Base-by-base conservation (phyloP, 2,329 filamentous ascomycete species). In the Catunica adiposa region DNA sequence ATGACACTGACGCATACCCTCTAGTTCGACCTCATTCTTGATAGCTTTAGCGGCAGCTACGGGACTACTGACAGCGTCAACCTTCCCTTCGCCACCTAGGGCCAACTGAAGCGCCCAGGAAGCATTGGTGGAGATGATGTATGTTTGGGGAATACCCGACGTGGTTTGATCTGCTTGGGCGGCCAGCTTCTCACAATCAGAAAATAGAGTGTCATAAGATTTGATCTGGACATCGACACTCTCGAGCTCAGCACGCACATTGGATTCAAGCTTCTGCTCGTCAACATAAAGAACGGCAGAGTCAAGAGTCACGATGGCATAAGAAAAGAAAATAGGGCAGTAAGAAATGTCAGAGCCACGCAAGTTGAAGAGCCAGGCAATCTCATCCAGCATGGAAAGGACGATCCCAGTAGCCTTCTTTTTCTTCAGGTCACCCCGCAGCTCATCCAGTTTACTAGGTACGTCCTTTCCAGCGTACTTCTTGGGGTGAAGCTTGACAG, bases 241-340 rank as follows among this genome's bases (percentile, higher is more conserved):
- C 17, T 76, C 73, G 11, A 98, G 77, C 61, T 94, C 86, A 14
- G 74, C 72, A 62, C 78, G 80, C 57, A 80, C 83, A 51, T 86
- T 79, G 2, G 76, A 70, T 34, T 76, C 80, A 26, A 97, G 70
- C 67, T 96, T 95, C 14, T 78, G 76, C 11, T 82, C 77, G 64
- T 97, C 85, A 58, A 97, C 73, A 64, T 96, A 98, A 3, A 98
- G 75, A 1, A 82, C 89, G 23, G 84, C 86, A 1, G 79, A 73
- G 9, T 75, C 82, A 1, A 82, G 80, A 1, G 92, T 97, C 60
- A 98, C 73, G 44, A 92, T 78, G 47, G 90, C 90, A 64, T 97
- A 98, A 15, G 90, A 92, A 70, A 97, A 97, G 73, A 98, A 97
- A 52, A 98, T 92, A 0, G 92, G 92, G 66, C 98, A 98, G 72